phyloP scores from a whole-genome alignment of 2,329 filamentous ascomycete species.

The Metarhizium album region DNA sequence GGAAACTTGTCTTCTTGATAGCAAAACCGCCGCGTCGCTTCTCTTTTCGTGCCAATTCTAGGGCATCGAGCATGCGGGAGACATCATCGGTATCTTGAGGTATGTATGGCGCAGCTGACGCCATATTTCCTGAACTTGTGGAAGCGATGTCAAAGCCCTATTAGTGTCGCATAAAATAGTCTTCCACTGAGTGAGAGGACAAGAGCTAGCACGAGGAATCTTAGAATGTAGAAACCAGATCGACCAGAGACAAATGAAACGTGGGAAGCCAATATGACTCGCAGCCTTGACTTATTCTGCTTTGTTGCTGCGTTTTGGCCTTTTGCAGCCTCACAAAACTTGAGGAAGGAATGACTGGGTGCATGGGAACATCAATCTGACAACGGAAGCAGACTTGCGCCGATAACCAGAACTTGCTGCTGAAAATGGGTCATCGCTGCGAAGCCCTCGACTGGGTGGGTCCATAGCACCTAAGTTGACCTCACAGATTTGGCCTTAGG shows the following conservation, averaged over 20 bases:
- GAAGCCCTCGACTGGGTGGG: background rate
- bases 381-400: too few relatives aligned
- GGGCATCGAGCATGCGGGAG: slow-evolving; percentile 49
- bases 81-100: slow-evolving; percentile 62
- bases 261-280: background rate
- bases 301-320: background rate
- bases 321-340: background rate
- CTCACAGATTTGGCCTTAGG: too few relatives aligned
- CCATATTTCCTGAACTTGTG: slow-evolving; percentile 12
- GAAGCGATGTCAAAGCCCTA: background rate
- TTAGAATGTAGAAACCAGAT: background rate
- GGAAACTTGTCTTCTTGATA: slow-evolving; percentile 72
- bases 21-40: slow-evolving; percentile 52
- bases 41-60: slow-evolving; percentile 47
- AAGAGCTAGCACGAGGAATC: background rate
- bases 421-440: too few relatives aligned
- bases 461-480: background rate
- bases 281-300: background rate
- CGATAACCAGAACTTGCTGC: too few relatives aligned
- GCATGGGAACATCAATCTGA: background rate
- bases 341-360: background rate
- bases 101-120: slow-evolving; percentile 42
- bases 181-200: background rate
- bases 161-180: background rate
- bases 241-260: background rate